These are phyloP conservation scores for Lolium multiflorum DNA, from an alignment of 176 grass and related monocot species.

Conservation along the genomic window DNA sequence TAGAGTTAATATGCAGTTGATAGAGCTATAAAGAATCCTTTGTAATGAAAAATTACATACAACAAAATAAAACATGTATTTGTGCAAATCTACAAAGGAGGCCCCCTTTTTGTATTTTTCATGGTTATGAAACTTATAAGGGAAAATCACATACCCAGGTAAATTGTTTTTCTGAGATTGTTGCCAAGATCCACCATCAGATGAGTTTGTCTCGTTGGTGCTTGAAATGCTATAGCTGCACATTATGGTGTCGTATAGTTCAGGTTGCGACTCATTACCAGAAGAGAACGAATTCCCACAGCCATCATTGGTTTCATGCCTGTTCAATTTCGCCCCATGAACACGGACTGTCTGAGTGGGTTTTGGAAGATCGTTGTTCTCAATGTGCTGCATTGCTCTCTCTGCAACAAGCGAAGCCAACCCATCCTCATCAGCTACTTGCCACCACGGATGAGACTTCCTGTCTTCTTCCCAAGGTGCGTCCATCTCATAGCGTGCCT, in stretches of 20 bases:
- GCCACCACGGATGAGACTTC: constrained; percentile 85
- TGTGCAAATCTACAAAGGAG: background rate
- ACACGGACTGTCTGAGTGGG: constrained; percentile 50
- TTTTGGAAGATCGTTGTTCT: constrained; percentile 86
- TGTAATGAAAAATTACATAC: constrained; percentile 7
- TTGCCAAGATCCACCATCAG: constrained; percentile 40
- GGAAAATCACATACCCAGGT: constrained; percentile 43
- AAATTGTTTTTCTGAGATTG: constrained; percentile 41
- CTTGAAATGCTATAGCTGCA: constrained; percentile 48
- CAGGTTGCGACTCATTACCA: constrained; percentile 30
- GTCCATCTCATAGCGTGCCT: constrained; percentile 45
- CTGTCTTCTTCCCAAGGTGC: constrained; percentile 54
- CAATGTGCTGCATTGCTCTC: constrained; percentile 70
- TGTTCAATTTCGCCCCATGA: constrained; percentile 30
- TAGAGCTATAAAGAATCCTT: background rate
- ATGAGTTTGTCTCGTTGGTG: constrained; percentile 36
- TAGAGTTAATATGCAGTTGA: background rate
- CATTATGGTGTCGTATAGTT: constrained; percentile 37
- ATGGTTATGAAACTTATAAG: constrained; percentile 32
- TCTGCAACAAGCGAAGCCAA: constrained; percentile 78
- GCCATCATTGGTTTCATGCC: constrained; percentile 39
- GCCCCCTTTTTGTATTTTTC: background rate
- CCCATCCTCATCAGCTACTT: constrained; percentile 67
- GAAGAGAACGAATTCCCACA: constrained; percentile 22
- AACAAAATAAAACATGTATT: background rate